These are phyloP conservation scores for Diaporthe vexans DNA, from an alignment of 2,329 filamentous ascomycete genomes.

Conservation along the genomic window DNA sequence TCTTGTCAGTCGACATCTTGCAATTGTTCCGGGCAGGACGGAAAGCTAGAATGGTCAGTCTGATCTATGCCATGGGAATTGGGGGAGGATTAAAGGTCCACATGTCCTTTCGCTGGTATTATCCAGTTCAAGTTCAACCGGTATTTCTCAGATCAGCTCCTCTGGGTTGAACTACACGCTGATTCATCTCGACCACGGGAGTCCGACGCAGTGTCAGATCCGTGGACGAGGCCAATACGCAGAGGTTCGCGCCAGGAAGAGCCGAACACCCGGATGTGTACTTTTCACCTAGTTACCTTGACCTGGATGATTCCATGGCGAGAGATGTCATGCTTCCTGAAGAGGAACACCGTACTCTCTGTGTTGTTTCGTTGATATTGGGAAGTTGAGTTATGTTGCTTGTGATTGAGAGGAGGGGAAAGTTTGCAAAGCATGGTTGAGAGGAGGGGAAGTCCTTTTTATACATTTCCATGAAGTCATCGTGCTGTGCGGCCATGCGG, in stretches of 20 bases:
- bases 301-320: conserved; percentile 55
- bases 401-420: not conserved
- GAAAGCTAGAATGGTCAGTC: conserved; percentile 64
- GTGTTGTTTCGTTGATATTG: not conserved
- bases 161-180: conserved; percentile 37
- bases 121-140: conserved; percentile 79
- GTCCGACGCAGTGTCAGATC: not conserved
- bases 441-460: conserved; percentile 5
- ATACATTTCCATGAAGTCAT: conserved; percentile 30
- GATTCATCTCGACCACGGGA: not conserved
- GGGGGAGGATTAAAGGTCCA: conserved; percentile 69
- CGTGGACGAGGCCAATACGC: conserved; percentile 10
- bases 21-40: conserved; percentile 53
- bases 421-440: not conserved
- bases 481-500: conserved; percentile 1
- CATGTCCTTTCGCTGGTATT: conserved; percentile 84
- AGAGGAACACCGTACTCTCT: conserved; percentile 20
- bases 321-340: conserved; percentile 42
- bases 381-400: too few relatives aligned
- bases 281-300: conserved; percentile 62
- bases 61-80: conserved; percentile 47
- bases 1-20: conserved; percentile 86
- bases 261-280: conserved; percentile 63
- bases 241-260: conserved; percentile 54
- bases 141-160: conserved; percentile 78